A percentile compares a stretch with the other conserved stretches of the same genome.
Evolutionary conservation across 305 asterid species (phyloP).

Genomic region (Fraxinus xanthoxyloides): DNA sequence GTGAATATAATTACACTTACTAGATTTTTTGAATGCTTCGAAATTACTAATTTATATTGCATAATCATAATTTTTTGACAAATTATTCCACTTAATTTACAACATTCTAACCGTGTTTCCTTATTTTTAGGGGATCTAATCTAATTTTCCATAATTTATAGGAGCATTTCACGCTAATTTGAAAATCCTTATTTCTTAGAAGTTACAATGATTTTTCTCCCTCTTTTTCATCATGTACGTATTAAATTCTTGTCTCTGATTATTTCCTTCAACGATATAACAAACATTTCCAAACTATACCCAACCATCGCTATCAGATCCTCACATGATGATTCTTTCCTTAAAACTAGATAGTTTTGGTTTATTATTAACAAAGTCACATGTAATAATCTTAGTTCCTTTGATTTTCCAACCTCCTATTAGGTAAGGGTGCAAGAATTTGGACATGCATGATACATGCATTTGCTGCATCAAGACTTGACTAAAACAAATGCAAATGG

Average conservation of each 20-base stretch:
- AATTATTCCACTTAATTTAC: neutral
- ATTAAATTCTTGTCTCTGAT: neutral
- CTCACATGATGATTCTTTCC: neutral
- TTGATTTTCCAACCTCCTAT: neutral
- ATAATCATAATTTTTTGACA: neutral
- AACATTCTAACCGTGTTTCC: neutral
- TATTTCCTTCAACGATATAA: neutral
- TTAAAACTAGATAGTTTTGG: neutral
- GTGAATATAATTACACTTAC: neutral
- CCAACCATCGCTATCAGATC: neutral
- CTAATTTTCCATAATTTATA: neutral
- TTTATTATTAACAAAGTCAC: neutral
- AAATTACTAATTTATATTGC: neutral
- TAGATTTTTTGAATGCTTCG: neutral
- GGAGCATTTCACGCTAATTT: neutral
- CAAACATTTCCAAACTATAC: neutral
- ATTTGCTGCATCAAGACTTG: neutral
- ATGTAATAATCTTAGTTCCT: neutral
- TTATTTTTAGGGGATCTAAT: neutral
- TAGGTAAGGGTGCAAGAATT: conserved; percentile 1
- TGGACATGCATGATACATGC: neutral
- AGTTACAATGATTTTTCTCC: neutral
- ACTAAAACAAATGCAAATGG: neutral
- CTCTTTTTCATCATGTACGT: neutral
- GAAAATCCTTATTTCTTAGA: neutral